Evolutionary conservation across 345 rosid species (phyloP), one percentile per base, ranked within the genome.

Genomic region (Eucalyptus tenuipes): DNA sequence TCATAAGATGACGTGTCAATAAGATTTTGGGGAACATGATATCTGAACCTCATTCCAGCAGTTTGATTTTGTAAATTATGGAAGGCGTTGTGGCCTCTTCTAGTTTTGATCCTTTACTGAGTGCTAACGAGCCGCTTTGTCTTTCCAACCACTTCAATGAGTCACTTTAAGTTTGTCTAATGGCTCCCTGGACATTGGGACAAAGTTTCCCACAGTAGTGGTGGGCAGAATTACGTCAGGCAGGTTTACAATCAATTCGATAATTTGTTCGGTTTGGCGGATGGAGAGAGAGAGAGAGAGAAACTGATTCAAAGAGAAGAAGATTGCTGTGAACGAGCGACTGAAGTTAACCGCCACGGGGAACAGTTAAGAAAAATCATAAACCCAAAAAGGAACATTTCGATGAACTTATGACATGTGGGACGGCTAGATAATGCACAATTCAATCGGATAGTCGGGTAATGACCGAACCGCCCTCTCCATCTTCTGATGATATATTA

Each of bases 61-160:
- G 47, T 40, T 71, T 75, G 82, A 75, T 86, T 86, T 86, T 86
- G 87, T 86, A 86, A 22, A 86, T 37, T 86, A 52, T 20, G 11
- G 16, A 33, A 13, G 87, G n/a, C 68, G 4, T 86, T 86, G 57
- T 31, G 11, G 66, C 48, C 45, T 40, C 47, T 40, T 75, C 82
- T 75, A 75, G 29, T 75, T 75, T 75, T 40, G 82, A 75, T 75
- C 47, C 82, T 75, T 75, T 11, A 20, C 13, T 40, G 47, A 33
- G 64, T 17, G 61, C 45, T 10, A 49, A 50, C 4, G 10, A 20
- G 25, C 29, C 61, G 25, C 87, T 37, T 27, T 3, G 27, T 49
- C 87, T 49, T 50, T 31, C 17, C 25, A 31, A 37, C 47, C 82
- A 75, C 47, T 40, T 75, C 27, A 18, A 37, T 40, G 25, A 40